Evolutionary conservation across 371 early-diverging fungal genomes (phyloP), one percentile per base, ranked within the genome.

Genomic region (Mucor racemosus): DNA sequence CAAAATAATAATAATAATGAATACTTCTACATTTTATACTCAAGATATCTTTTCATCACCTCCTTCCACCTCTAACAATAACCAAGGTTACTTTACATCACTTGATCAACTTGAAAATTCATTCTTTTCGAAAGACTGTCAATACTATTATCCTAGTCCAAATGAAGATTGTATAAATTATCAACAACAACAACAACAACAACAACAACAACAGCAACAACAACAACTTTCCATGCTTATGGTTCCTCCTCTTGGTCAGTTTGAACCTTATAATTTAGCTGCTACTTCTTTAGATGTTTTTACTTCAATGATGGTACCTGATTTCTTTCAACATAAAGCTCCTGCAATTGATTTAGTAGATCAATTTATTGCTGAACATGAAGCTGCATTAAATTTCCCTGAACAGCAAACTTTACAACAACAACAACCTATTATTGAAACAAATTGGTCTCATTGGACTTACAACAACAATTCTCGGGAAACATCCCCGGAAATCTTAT

Each of bases 291-390:
- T 44, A 17, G 60, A 64, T n/a, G 44, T 44, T 14, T 57, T 56
- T 41, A 17, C 62, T 44, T 63, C 38, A 10, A 60, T 65, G 40
- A 39, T 66, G 54, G 60, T 35, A 6, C 60, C 60, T 59, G 60
- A 58, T 7, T 40, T 65, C 35, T 41, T 36, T 42, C 55, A 48
- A 17, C 65, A 67, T 36, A 57, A 62, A n/a, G 53, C 39, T 0
- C 64, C 50, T 58, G 66, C 66, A 15, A 63, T 74, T 60, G 65
- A 66, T 33, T 58, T 60, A 11, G 59, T 74, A 26, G 74, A 74
- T 54, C 60, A 65, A 38, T 74, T 74, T 41, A 74, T 74, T 59
- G 74, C 74, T 55, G 67, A 74, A 35, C 74, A 74, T 57, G 67
- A 74, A 65, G 67, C 74, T 15, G 65, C 60, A 26, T 54, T 74